Base-by-base conservation (phyloP, 208 protist species). In the Tetramitus jugosus region DNA sequence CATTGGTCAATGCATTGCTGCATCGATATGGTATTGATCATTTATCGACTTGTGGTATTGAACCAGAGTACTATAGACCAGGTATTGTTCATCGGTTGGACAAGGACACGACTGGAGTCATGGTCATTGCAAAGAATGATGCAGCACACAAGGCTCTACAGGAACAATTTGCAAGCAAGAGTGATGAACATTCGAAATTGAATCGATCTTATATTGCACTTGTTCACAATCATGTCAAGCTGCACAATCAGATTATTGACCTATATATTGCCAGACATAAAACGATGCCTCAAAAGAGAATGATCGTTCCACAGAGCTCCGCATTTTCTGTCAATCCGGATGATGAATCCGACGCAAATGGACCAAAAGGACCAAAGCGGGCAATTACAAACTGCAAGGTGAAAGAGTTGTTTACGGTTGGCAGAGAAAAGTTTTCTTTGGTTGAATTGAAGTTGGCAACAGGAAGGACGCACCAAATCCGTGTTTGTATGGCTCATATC, bases 1-100 rank as follows among this genome's bases (percentile, higher is more conserved):
- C 76, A 31, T 60, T 78, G 29, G 56, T 78, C 4, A 78, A 78
- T 60, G 76, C 53, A 42, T 23, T 78, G 1, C 31, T 78, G 20
- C 43, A 43, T 43, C n/a, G 67, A 23, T 42, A 2, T 42, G 71
- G 71, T 6, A 26, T 4, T 49, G 53, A 61, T 33, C 39, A 60
- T 61, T 29, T 60, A 31, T 76, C 29, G 6, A 14, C 8, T 10
- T 40, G 31, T 60, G 43, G 43, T 1, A 26, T 2, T n/a, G 39
- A 45, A 42, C 29, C 56, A 42, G 42, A 60, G 31, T 10, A 40
- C 31, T 43, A 43, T 23, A 39, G 76, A 43, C 76, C 76, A 43
- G 76, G 76, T 8, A 78, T 78, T 46, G 89, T 93, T 56, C 91
- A 94, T 74, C 86, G 91, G 0, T 83, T 94, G 2, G 91, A 94